Base-by-base conservation (phyloP, 2,329 filamentous ascomycete genomes). In the Cytospora paraplurivora region DNA sequence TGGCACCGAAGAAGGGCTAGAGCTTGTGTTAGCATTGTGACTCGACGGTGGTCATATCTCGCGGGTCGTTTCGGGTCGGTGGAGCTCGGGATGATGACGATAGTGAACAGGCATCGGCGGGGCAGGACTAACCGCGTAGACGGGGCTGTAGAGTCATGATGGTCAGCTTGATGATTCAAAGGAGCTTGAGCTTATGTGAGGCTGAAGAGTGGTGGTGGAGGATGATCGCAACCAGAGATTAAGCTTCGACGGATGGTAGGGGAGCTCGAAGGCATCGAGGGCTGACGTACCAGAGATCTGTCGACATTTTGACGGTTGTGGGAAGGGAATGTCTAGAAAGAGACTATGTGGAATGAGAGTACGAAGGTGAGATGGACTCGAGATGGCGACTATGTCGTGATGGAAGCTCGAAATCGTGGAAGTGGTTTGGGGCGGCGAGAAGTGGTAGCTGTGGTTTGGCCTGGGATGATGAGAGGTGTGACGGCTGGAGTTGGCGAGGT, bases 1-100 rank as follows among this genome's bases (percentile, higher is more conserved):
- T 95, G 78, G 92, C 93, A 82, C 93, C 93, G 76, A 97, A 97
- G 84, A 97, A 97, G 81, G 93, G 83, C 84, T 87, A 73, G 57
- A 67, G 53, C n/a, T 63, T 67, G 27, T 66, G 71, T 78, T 74
- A 81, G 78, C 71, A 67, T 62, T 63, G 47, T 52, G 63, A 67
- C 51, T 58, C 57, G 62, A 57, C 57, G 49, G 41, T 67, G 53
- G 54, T 62, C 21, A 19, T 38, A 32, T 60, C 37, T 13, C 38
- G 63, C 17, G 63, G 66, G 65, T 63, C 57, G 57, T 60, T 63
- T 66, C 59, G 68, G 65, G 64, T 68, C 69, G 72, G 67, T 70
- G 68, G 69, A 69, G 70, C 61, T 70, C 68, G 67, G 51, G 41
- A 70, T 65, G 67, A 64, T 63, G 65, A 59, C 57, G 58, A 57